Evolutionary conservation across 768 basidiomycete genomes (phyloP).

Genomic region (Peribolospora kevripleyi): DNA sequence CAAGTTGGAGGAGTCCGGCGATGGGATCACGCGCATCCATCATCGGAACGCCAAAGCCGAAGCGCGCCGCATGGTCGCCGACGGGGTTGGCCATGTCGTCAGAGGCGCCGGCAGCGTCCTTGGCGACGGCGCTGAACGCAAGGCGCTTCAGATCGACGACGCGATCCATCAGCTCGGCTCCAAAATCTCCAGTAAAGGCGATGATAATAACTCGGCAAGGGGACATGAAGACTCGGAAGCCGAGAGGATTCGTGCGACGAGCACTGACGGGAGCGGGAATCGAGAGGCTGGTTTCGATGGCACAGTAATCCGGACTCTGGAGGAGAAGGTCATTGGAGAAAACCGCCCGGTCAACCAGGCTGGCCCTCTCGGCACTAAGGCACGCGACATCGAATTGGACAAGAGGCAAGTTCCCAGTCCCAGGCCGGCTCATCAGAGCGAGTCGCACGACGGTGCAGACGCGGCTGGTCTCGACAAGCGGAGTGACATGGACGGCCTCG

Average conservation of each 20-base stretch:
- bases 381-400: slow-evolving; percentile 12
- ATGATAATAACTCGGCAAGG: slow-evolving; percentile 12
- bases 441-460: too few species aligned
- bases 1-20: slow-evolving; percentile 14
- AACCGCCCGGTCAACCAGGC: slow-evolving; percentile 13
- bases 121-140: slow-evolving; percentile 1
- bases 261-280: slow-evolving; percentile 15
- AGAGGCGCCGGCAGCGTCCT: background rate
- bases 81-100: background rate
- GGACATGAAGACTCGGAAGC: slow-evolving; percentile 22
- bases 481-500: too few species aligned
- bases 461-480: too few species aligned
- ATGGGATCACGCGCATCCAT: background rate
- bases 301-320: slow-evolving; percentile 40
- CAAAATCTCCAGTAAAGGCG: background rate
- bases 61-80: background rate
- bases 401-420: background rate
- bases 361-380: background rate
- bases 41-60: background rate
- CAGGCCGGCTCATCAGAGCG: too few species aligned
- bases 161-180: background rate
- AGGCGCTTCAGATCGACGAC: slow-evolving; percentile 1
- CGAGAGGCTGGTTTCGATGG: slow-evolving; percentile 30
- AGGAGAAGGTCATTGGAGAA: slow-evolving; percentile 40
- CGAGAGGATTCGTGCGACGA: slow-evolving; percentile 10